A percentile compares a stretch with the other conserved stretches of the same genome.
These are phyloP conservation scores for Gilbertella persicaria DNA, from an alignment of 371 early-diverging fungal genomes.

Conservation along the genomic window DNA sequence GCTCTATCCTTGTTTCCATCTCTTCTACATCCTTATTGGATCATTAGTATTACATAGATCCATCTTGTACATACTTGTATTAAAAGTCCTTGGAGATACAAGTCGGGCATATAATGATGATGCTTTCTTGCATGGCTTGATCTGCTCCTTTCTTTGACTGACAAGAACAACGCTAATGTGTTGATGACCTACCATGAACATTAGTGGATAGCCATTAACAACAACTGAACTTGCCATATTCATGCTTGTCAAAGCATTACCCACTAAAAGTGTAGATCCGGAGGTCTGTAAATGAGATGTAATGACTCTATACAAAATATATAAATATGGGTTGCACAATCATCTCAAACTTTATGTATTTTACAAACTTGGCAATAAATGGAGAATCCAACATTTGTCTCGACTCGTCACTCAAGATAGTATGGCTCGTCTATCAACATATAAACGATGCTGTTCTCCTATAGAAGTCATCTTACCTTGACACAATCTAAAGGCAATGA, in stretches of 20 bases:
- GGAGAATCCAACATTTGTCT: slow-evolving; percentile 55
- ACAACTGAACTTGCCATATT: slow-evolving; percentile 45
- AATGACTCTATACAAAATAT: slow-evolving; percentile 41
- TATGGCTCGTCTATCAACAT: slow-evolving; percentile 48
- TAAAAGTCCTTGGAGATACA: slow-evolving; percentile 59
- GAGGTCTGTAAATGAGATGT: slow-evolving; percentile 62
- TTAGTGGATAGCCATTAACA: neutral
- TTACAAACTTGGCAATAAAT: slow-evolving; percentile 52
- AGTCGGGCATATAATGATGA: slow-evolving; percentile 56
- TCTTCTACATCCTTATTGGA: slow-evolving; percentile 33
- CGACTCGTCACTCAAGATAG: slow-evolving; percentile 52
- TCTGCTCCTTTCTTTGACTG: slow-evolving; percentile 54
- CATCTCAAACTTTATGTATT: slow-evolving; percentile 1
- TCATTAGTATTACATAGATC: neutral
- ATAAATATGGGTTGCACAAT: slow-evolving; percentile 1
- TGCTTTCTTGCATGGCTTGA: slow-evolving; percentile 64
- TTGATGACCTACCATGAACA: slow-evolving; percentile 55
- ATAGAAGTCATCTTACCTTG: slow-evolving; percentile 35
- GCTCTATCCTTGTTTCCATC: slow-evolving; percentile 31
- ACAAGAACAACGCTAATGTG: slow-evolving; percentile 54
- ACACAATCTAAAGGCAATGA: slow-evolving; percentile 57
- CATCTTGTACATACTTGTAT: slow-evolving; percentile 18
- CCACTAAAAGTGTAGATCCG: slow-evolving; percentile 54
- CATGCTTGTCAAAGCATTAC: slow-evolving; percentile 60
- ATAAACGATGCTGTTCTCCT: neutral